Evolutionary conservation across 192 early-diverging fungal species (phyloP), one percentile per base, ranked within the genome.

Genomic region (Backusella psychrophila): DNA sequence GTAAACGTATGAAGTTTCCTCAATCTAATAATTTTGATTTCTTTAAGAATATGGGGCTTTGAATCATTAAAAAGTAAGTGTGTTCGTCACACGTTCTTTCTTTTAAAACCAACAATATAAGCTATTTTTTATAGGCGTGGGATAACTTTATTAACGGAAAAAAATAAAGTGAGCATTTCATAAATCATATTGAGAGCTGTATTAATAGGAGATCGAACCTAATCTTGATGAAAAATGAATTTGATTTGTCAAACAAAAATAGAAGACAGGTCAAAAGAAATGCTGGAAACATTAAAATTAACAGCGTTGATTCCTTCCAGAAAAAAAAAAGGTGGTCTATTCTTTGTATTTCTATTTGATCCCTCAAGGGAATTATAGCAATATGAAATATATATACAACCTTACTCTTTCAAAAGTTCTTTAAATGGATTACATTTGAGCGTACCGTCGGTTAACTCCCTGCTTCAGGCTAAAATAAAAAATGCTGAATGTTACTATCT

Each of bases 191-290:
- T 6, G 46, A n/a, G 46, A 21, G 19, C 46, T 49, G 19, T n/a
- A 63, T 3, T 63, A 14, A 8, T 63, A 63, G 56, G 56, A 63
- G 56, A 63, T 63, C 56, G 12, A 63, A 63, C 56, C 56, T 63
- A 63, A 63, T 63, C 56, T 29, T 31, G 26, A 63, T 63, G 12
- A 31, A 63, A 29, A 14, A 8, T 63, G 23, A 63, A 29, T 5
- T 63, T 63, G 56, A 63, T 63, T 63, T 63, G 56, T 26, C 56
- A 63, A 63, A 5, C 4, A 63, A 63, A 63, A 63, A 63, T 63
- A 63, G 23, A 29, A 12, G 53, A 59, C n/a, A 59, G 23, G 26
- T 29, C 12, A 29, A 63, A 63, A 63, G 56, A 63, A 63, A 63
- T 26, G 56, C 23, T 29, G 3, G 56, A 63, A 63, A 23, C 14